These are phyloP conservation scores for Talaromyces trachyspermus DNA, from an alignment of 495 filamentous ascomycete species.

Conservation along the genomic window DNA sequence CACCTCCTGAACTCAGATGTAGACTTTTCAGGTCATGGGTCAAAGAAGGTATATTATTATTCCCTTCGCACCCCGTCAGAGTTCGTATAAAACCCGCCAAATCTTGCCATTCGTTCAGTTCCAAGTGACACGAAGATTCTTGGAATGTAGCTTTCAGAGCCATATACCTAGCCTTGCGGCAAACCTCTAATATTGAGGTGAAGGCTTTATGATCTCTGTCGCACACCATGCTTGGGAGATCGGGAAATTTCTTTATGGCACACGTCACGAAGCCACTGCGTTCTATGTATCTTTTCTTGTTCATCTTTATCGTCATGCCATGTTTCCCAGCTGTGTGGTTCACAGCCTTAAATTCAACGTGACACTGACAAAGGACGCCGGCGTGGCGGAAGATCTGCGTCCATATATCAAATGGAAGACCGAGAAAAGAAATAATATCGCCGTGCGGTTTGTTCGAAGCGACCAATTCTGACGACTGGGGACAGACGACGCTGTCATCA, in stretches of 20 bases:
- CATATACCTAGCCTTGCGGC: background rate
- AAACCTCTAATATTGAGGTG: background rate
- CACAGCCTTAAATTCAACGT: background rate
- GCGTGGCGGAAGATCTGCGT: conserved; percentile 1
- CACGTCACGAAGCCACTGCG: background rate
- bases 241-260: background rate
- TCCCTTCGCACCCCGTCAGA: too few species aligned
- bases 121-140: background rate
- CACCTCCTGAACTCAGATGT: conserved; percentile 13
- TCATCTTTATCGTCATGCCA: background rate
- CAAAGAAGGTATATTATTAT: conserved; percentile 11
- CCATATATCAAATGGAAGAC: conserved; percentile 1
- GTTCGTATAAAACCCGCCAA: background rate
- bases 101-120: background rate
- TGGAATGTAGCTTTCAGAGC: background rate
- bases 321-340: too few species aligned
- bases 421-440: background rate
- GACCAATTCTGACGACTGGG: background rate
- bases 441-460: background rate
- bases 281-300: background rate
- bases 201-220: background rate
- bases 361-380: background rate
- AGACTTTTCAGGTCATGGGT: conserved; percentile 11
- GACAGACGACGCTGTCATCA: background rate
- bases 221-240: too few species aligned